phyloP scores from a whole-genome alignment of 108 stramenopile species.

The Cylindrotheca fusiformis region DNA sequence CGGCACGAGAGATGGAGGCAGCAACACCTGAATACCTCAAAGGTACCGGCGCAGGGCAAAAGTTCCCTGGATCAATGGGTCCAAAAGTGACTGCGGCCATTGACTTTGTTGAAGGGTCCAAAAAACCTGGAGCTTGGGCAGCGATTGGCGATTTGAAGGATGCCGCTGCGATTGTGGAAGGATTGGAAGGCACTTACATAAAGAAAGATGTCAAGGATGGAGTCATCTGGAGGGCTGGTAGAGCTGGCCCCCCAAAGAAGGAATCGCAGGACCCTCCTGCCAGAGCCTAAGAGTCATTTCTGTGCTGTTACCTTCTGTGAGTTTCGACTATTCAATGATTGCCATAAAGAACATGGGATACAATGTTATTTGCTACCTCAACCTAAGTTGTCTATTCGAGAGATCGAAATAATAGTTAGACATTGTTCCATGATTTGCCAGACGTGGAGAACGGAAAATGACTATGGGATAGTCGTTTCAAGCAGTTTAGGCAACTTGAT shows the following conservation, averaged over 20 bases:
- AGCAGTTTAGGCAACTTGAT: too few relatives aligned
- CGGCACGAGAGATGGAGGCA: constrained; percentile 66
- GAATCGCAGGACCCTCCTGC: constrained; percentile 52
- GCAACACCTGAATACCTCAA: constrained; percentile 72
- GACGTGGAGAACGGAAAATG: too few relatives aligned
- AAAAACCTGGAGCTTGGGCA: constrained; percentile 55
- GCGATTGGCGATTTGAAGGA: constrained; percentile 83
- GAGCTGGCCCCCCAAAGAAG: constrained; percentile 34
- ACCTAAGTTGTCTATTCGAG: too few relatives aligned
- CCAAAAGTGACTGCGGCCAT: constrained; percentile 81
- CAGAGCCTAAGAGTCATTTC: not conserved
- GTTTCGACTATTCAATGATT: too few relatives aligned
- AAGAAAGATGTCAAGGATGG: constrained; percentile 54
- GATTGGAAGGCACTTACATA: constrained; percentile 70
- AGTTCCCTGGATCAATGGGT: constrained; percentile 61
- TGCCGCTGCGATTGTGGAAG: constrained; percentile 55
- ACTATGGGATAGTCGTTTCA: too few relatives aligned
- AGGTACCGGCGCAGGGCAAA: constrained; percentile 42
- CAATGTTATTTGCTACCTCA: too few relatives aligned
- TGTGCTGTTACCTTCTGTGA: too few relatives aligned
- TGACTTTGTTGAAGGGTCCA: constrained; percentile 62
- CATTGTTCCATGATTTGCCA: too few relatives aligned
- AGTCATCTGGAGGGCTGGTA: constrained; percentile 58
- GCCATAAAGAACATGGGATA: too few relatives aligned
- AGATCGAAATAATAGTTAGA: too few relatives aligned